phyloP scores from a whole-genome alignment of 768 basidiomycete genomes.

The Rhizopogon vulgaris region DNA sequence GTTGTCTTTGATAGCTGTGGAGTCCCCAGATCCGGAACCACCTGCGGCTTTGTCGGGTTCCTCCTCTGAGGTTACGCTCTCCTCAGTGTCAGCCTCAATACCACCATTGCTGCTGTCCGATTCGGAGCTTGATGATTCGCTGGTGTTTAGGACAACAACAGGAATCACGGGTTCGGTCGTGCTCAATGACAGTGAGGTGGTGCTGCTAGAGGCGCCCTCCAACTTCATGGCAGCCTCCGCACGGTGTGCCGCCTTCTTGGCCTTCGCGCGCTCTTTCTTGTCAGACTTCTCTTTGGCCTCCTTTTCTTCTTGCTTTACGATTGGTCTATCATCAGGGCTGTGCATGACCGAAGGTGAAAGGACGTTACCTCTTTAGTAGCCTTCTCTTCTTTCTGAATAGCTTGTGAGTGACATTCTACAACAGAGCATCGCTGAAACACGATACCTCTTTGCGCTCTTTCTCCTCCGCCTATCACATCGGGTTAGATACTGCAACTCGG shows the following conservation, averaged over 20 bases:
- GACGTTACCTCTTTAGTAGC: conserved; percentile 48
- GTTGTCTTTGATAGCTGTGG: conserved; percentile 18
- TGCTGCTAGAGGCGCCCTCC: conserved; percentile 12
- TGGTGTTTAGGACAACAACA: conserved; percentile 17
- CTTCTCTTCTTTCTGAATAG: conserved; percentile 42
- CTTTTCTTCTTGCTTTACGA: conserved; percentile 34
- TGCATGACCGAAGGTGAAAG: not conserved
- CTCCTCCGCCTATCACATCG: conserved; percentile 46
- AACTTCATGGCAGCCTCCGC: conserved; percentile 27
- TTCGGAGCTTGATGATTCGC: conserved; percentile 46
- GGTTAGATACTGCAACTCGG: not conserved
- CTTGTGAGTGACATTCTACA: conserved; percentile 6
- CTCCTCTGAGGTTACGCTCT: conserved; percentile 69
- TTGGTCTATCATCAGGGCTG: not conserved
- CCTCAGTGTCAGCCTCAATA: conserved; percentile 70
- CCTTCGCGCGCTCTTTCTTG: conserved; percentile 51
- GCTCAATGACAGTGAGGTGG: conserved; percentile 5
- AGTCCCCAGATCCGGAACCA: conserved; percentile 2
- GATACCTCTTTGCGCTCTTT: conserved; percentile 55
- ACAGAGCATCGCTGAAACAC: not conserved
- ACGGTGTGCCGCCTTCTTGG: conserved; percentile 38
- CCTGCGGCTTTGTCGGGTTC: conserved; percentile 42
- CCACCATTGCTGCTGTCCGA: conserved; percentile 53
- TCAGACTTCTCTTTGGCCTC: conserved; percentile 51
- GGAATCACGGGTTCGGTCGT: conserved; percentile 14